These are phyloP conservation scores for Tetrapisispora namnaoensis DNA, from an alignment of 805 yeast species.

Conservation along the genomic window DNA sequence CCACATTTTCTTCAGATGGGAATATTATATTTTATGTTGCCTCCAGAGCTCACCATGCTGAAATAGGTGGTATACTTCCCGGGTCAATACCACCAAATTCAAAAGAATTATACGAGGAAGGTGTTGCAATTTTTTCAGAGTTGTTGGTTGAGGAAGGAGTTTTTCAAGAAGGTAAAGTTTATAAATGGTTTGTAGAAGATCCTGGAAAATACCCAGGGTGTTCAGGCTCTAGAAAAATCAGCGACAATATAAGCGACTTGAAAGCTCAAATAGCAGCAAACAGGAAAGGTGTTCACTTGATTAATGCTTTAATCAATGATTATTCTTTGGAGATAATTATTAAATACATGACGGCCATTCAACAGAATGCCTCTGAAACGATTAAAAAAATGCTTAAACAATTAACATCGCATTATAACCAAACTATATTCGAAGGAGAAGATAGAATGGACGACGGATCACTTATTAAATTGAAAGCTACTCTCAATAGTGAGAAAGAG, in stretches of 20 bases:
- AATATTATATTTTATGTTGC: conserved; percentile 78
- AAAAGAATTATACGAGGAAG: conserved; percentile 77
- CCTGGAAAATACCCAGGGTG: conserved; percentile 82
- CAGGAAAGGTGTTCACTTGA: conserved; percentile 66
- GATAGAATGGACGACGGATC: conserved; percentile 83
- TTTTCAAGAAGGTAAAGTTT: conserved; percentile 66
- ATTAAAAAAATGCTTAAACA: conserved; percentile 47
- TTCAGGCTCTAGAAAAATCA: conserved; percentile 76
- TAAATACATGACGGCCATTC: conserved; percentile 74
- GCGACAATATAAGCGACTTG: conserved; percentile 75
- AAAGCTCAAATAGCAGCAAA: conserved; percentile 87
- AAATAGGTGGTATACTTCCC: conserved; percentile 85
- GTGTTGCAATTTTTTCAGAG: conserved; percentile 77
- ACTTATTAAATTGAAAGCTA: conserved; percentile 45
- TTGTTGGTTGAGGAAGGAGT: conserved; percentile 59
- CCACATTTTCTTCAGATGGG: conserved; percentile 57
- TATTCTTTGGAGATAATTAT: conserved; percentile 50
- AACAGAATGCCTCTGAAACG: conserved; percentile 63
- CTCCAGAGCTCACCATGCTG: conserved; percentile 93
- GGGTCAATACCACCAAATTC: conserved; percentile 95
- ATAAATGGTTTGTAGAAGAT: conserved; percentile 50
- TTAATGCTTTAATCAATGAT: conserved; percentile 51
- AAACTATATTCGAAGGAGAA: conserved; percentile 36
- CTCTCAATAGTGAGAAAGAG: conserved; percentile 41
- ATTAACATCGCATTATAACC: conserved; percentile 36